Conservation (phyloP, 495 filamentous ascomycete species). For the Extremus antarcticus region DNA sequence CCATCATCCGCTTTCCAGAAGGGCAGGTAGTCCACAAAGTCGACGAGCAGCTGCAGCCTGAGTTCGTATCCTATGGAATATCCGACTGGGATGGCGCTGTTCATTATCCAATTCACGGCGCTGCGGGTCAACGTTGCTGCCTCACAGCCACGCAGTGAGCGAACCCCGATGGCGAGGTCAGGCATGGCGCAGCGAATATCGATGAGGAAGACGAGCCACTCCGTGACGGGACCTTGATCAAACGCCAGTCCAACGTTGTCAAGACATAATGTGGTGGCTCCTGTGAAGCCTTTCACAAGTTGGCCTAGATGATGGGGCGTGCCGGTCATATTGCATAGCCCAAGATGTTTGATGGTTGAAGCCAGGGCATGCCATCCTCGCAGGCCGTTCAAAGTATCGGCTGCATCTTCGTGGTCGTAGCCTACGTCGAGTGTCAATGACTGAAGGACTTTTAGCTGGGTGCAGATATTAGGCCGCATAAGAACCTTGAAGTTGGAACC, state of each 20-base stretch:
- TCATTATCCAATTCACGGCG: conserved; percentile 7
- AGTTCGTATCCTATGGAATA: neutral
- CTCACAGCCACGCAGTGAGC: neutral
- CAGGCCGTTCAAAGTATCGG: neutral
- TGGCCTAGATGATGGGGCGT: neutral
- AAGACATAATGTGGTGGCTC: neutral
- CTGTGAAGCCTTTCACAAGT: neutral
- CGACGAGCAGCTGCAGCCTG: conserved; percentile 7
- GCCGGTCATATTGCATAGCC: conserved; percentile 2
- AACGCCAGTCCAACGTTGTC: neutral
- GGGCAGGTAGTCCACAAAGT: conserved; percentile 10
- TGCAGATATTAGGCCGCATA: neutral
- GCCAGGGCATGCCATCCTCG: neutral
- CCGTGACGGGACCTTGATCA: neutral
- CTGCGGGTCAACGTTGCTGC: neutral
- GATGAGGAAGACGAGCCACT: conserved; percentile 2
- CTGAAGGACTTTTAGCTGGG: neutral
- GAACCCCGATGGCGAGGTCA: neutral
- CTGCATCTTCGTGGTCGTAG: neutral
- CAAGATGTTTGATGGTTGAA: conserved; percentile 1
- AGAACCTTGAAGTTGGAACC: neutral
- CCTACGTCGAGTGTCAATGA: neutral
- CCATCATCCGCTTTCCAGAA: conserved; percentile 12
- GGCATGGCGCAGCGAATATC: neutral
- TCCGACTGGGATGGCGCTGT: conserved; percentile 1